Evolutionary conservation across 768 basidiomycete genomes (phyloP).

Genomic region (Agrocybe pediades): DNA sequence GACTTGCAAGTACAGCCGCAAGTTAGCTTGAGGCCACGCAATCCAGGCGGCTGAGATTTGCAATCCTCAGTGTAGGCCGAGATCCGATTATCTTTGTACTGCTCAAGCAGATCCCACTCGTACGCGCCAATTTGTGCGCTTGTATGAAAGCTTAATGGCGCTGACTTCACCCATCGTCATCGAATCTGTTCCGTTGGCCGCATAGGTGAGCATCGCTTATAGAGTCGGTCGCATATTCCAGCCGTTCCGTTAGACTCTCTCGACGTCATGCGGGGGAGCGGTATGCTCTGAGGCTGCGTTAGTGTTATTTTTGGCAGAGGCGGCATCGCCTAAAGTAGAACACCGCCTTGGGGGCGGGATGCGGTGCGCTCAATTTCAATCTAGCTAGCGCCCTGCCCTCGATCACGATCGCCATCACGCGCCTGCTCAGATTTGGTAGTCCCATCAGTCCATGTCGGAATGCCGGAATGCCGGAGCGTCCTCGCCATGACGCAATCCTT

Average conservation of each 20-base stretch:
- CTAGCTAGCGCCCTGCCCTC: too few relatives aligned
- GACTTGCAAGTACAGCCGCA: too few relatives aligned
- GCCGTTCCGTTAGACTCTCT: neutral
- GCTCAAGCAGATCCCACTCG: too few relatives aligned
- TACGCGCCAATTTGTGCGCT: too few relatives aligned
- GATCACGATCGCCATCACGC: neutral
- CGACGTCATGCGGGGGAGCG: neutral
- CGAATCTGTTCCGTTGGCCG: neutral
- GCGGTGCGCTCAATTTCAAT: neutral
- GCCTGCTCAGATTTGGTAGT: neutral
- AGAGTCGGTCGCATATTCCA: neutral
- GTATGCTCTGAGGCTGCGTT: neutral
- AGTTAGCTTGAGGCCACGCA: too few relatives aligned
- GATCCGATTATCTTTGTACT: too few relatives aligned
- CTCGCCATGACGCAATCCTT: too few relatives aligned
- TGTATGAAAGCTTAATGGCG: neutral
- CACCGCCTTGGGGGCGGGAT: neutral
- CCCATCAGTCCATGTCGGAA: too few relatives aligned
- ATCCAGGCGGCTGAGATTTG: too few relatives aligned
- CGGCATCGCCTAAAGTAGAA: neutral
- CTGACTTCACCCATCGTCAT: neutral
- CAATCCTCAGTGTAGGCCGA: too few relatives aligned
- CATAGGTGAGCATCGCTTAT: neutral
- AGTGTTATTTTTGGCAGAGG: neutral
- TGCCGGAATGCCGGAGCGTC: too few relatives aligned